Evolutionary conservation across 2,329 filamentous ascomycete genomes (phyloP), one percentile per base, ranked within the genome.

Genomic region (Ambrosiella cleistominuta): DNA sequence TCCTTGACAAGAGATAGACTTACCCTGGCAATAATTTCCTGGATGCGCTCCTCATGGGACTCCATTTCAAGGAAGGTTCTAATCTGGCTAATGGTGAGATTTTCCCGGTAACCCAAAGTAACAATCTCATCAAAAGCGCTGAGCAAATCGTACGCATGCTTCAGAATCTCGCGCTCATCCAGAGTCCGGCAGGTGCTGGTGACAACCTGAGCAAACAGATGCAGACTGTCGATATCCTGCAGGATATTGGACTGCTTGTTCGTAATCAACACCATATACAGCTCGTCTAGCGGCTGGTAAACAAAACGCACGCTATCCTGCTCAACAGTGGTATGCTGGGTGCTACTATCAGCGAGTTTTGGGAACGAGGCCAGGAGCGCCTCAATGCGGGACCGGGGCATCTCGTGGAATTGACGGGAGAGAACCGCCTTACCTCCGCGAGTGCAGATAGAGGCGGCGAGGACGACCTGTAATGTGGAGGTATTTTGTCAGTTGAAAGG

Each of bases 11-110:
- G 38, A 63, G 62, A 56, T 57, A 37, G 37, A 66, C 76, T 62
- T 81, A 91, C 86, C 69, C 88, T 79, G 62, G 89, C 88, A 68
- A 96, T 96, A 63, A 96, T 98, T 69, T 96, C 93, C 71, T 98
- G 93, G 65, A 98, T 97, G 68, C 93, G 83, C 77, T 98, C 93
- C 72, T 98, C 94, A 67, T 98, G 93, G 71, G 86, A 93, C 72
- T 98, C 93, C 93, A 98, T 98, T 68, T 97, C 94, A 64, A 98
- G 72, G 77, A 98, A 98, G 1, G 93, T 96, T 79, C 94, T 96
- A 76, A 98, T 98, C 73, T 98, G 94, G 71, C 83, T 88, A 66
- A 98, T 81, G 27, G 91, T 94, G 64, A 98, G 74, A 71, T 98
- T 98, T 74, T 98, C 93, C 67, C 93, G 75, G 73, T 98, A 97